Conservation (phyloP, 1,284 basidiomycete genomes). For the Cryptococcus sp. region DNA sequence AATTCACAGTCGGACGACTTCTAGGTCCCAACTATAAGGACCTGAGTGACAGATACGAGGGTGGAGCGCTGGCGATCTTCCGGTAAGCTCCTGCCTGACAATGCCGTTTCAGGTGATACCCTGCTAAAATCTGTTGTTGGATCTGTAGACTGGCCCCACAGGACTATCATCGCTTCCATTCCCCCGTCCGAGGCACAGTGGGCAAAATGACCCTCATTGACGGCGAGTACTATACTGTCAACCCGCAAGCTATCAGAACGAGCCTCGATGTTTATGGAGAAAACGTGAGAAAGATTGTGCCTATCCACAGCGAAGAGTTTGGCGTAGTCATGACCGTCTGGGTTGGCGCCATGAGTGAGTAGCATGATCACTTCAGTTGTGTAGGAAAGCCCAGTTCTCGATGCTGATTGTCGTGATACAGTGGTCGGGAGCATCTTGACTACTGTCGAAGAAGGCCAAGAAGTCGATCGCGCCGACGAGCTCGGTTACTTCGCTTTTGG, state of each 20-base stretch:
- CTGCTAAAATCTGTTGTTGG: not conserved
- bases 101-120: not conserved
- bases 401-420: slow-evolving; percentile 21
- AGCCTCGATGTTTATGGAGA: slow-evolving; percentile 89
- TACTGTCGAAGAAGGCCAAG: slow-evolving; percentile 79
- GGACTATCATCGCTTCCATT: slow-evolving; percentile 96
- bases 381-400: not conserved
- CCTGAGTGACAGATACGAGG: slow-evolving; percentile 68
- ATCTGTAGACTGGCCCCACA: slow-evolving; percentile 72
- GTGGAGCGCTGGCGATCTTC: slow-evolving; percentile 76
- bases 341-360: slow-evolving; percentile 78
- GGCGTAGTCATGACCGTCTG: slow-evolving; percentile 87
- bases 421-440: slow-evolving; percentile 86
- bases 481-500: slow-evolving; percentile 93
- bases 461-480: slow-evolving; percentile 79
- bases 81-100: slow-evolving; percentile 51
- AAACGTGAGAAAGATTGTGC: slow-evolving; percentile 85
- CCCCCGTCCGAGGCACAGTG: slow-evolving; percentile 80
- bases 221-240: slow-evolving; percentile 92
- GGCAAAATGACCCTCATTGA: slow-evolving; percentile 77
- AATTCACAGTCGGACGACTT: slow-evolving; percentile 78
- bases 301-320: slow-evolving; percentile 81
- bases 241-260: slow-evolving; percentile 56
- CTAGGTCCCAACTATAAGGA: slow-evolving; percentile 76
- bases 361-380: not conserved